Percentiles rank a stretch among this genome's conserved stretches.
These are phyloP conservation scores for Coemansia sp. DNA, from an alignment of 192 early-diverging fungal species.

Conservation along the genomic window DNA sequence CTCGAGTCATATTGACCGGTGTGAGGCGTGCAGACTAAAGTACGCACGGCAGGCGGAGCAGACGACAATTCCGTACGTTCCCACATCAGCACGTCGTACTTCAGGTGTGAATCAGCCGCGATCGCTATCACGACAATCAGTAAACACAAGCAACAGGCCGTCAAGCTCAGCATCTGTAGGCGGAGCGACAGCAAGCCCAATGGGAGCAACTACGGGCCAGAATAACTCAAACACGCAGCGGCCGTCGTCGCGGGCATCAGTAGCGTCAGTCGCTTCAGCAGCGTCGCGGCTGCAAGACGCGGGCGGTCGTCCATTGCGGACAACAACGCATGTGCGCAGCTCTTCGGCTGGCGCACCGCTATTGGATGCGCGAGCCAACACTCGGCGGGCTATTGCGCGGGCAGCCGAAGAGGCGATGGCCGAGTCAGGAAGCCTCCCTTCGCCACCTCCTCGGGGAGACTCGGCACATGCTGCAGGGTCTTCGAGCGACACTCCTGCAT, in stretches of 20 bases:
- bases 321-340: constrained; percentile 36
- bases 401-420: constrained; percentile 21
- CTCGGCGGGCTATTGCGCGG: constrained; percentile 24
- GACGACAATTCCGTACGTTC: constrained; percentile 39
- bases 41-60: constrained; percentile 54
- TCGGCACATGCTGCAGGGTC: constrained; percentile 6
- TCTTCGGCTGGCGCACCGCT: constrained; percentile 44
- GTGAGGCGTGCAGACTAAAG: constrained; percentile 52
- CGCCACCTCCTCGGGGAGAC: constrained; percentile 22
- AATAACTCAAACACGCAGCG: constrained; percentile 15
- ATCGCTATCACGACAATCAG: constrained; percentile 42
- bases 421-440: not conserved
- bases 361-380: constrained; percentile 22
- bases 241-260: constrained; percentile 39
- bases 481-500: constrained; percentile 24
- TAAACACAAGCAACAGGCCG: constrained; percentile 20
- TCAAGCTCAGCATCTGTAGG: constrained; percentile 36
- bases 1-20: constrained; percentile 54
- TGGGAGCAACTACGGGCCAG: constrained; percentile 19
- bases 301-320: constrained; percentile 11
- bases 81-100: constrained; percentile 29
- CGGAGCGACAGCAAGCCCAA: constrained; percentile 1
- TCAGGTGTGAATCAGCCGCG: constrained; percentile 24
- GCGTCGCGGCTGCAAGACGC: constrained; percentile 18
- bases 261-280: constrained; percentile 26